Percentiles rank a stretch among this genome's conserved stretches.
These are phyloP conservation scores for Colletotrichum noveboracense DNA, from an alignment of 2,329 filamentous ascomycete genomes.

Conservation along the genomic window DNA sequence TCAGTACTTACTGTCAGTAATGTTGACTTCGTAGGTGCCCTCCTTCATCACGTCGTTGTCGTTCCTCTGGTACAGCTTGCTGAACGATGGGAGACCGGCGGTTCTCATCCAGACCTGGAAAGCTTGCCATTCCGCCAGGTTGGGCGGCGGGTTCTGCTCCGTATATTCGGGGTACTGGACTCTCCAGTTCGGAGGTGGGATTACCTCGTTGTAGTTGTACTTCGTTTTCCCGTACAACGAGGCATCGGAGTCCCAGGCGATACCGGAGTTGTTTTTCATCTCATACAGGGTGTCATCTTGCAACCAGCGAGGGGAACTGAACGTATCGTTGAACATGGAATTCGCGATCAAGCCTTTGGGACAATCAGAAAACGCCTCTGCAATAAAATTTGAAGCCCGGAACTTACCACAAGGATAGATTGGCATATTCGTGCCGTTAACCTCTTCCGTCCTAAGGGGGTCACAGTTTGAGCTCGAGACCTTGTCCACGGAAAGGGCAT, in stretches of 20 bases:
- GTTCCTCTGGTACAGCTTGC: conserved; percentile 89
- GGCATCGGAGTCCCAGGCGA: conserved; percentile 86
- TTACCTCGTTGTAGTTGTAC: conserved; percentile 69
- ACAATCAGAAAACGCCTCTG: not conserved
- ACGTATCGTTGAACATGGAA: conserved; percentile 95
- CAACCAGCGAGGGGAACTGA: conserved; percentile 67
- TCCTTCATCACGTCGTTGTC: conserved; percentile 69
- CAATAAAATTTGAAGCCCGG: not conserved
- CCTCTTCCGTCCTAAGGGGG: conserved; percentile 68
- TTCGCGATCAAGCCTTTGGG: conserved; percentile 80
- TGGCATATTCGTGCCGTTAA: conserved; percentile 61
- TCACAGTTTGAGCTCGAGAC: conserved; percentile 77
- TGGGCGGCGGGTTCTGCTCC: conserved; percentile 66
- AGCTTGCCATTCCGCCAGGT: conserved; percentile 77
- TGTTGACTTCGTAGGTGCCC: conserved; percentile 78
- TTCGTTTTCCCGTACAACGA: conserved; percentile 76
- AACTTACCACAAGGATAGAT: conserved; percentile 81
- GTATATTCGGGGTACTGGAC: conserved; percentile 70
- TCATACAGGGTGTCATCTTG: conserved; percentile 60
- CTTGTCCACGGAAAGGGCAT: conserved; percentile 60
- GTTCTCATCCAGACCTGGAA: conserved; percentile 99
- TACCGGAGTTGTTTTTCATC: conserved; percentile 77
- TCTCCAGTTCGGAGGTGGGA: conserved; percentile 88
- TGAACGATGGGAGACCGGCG: conserved; percentile 90
- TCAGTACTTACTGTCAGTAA: conserved; percentile 74